Conservation (phyloP, 2,329 filamentous ascomycete genomes). For the Gnomoniopsis sp. region DNA sequence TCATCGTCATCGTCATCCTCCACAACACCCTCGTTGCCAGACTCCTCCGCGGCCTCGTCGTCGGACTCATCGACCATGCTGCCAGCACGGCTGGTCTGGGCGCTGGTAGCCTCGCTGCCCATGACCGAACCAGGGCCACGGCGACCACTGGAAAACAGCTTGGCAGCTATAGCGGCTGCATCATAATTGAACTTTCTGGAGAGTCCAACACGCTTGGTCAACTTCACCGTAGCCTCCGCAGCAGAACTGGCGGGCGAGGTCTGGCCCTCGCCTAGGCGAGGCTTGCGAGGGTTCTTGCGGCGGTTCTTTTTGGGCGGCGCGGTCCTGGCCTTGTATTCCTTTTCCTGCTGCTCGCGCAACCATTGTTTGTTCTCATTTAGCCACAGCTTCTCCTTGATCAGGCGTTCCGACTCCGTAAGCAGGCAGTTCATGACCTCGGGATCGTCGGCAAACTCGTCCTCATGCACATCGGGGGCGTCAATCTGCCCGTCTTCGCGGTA, state of each 20-base stretch:
- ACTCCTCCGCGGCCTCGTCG: slow-evolving; percentile 17
- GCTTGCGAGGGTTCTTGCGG: slow-evolving; percentile 44
- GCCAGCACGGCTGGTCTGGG: slow-evolving; percentile 30
- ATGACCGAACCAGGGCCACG: slow-evolving; percentile 47
- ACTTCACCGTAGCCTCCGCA: slow-evolving; percentile 65
- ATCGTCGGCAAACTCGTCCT: slow-evolving; percentile 85
- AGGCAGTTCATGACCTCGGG: slow-evolving; percentile 81
- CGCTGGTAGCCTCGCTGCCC: slow-evolving; percentile 39
- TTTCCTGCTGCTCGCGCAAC: slow-evolving; percentile 81
- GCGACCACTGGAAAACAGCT: slow-evolving; percentile 48
- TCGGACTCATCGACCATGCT: slow-evolving; percentile 27
- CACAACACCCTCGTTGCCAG: slow-evolving; percentile 3
- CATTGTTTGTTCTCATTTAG: slow-evolving; percentile 93
- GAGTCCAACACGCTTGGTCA: slow-evolving; percentile 64
- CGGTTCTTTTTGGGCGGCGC: slow-evolving; percentile 58
- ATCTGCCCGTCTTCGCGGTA: slow-evolving; percentile 35
- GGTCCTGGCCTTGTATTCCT: slow-evolving; percentile 70
- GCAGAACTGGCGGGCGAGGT: slow-evolving; percentile 64
- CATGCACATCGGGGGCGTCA: slow-evolving; percentile 65
- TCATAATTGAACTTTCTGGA: slow-evolving; percentile 76
- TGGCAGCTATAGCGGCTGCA: slow-evolving; percentile 40
- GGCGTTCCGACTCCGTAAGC: slow-evolving; percentile 68
- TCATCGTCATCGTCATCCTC: not conserved
- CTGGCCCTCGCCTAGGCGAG: slow-evolving; percentile 62
- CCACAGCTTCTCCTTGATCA: slow-evolving; percentile 89